Base-by-base conservation (phyloP, 306 rosid species). In the Inga laurina region DNA sequence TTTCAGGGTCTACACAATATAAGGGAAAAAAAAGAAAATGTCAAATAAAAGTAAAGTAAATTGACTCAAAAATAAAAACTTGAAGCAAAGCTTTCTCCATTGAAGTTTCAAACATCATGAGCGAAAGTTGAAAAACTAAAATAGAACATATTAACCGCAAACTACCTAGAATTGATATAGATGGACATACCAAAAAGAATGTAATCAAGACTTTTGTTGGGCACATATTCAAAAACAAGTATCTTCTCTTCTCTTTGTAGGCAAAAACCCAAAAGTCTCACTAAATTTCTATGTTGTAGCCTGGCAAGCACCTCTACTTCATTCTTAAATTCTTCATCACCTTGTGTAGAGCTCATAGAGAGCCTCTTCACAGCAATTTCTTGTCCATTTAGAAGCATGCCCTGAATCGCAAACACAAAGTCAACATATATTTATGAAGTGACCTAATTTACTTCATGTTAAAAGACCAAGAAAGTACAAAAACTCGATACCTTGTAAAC, bases 261-360 rank as follows among this genome's bases (percentile, higher is more conserved):
- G 81, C 93, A 85, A 51, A 85, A 90, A 78, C 97, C 92, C 22
- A 90, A 79, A 18, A 92, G 84, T 61, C 90, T 88, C 2, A 37
- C 92, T 30, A 92, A 77, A 82, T 87, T 88, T 79, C 90, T 78
- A 75, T 92, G 93, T 54, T 89, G 86, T 39, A 90, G 91, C 81
- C 82, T 88, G 34, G 90, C 91, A 24, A 92, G 83, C 67, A 92
- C 32, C 22, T 82, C 27, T 11, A 86, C 86, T 64, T 92, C 96
- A 75, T 85, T 92, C 83, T 88, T 88, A 69, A 92, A 92, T 70
- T 92, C 90, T 49, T 65, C 62, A 3, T 16, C 39, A 35, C 92
- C 90, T 86, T 89, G 96, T 2, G 66, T 64, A 15, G 96, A 92
- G 21, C 2, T 0, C 3, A 0, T 0, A 1, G 59, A 52, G 59